Conservation (phyloP, 2,329 filamentous ascomycete species). For the Colletotrichum agaves region DNA sequence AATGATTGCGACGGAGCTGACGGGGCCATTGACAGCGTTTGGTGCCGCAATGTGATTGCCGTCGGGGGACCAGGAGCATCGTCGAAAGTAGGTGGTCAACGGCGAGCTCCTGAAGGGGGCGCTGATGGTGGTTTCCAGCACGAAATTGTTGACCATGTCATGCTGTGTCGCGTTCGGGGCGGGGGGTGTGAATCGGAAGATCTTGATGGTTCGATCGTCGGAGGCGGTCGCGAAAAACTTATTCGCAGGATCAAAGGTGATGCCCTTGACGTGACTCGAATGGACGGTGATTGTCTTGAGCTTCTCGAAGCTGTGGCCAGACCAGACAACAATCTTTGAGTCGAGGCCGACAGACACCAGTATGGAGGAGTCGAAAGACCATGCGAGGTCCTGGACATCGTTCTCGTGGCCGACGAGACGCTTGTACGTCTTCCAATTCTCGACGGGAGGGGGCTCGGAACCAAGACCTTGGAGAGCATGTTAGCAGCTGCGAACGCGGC, state of each 20-base stretch:
- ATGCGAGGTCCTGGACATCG: slow-evolving; percentile 96
- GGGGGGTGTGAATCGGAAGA: slow-evolving; percentile 94
- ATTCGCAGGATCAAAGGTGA: slow-evolving; percentile 98
- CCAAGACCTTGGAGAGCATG: slow-evolving; percentile 37
- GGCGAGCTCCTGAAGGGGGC: slow-evolving; percentile 91
- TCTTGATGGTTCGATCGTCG: slow-evolving; percentile 95
- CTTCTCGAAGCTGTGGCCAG: slow-evolving; percentile 97
- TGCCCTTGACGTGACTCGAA: slow-evolving; percentile 97
- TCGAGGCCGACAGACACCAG: slow-evolving; percentile 95
- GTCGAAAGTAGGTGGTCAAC: slow-evolving; percentile 93
- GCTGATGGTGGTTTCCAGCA: slow-evolving; percentile 90
- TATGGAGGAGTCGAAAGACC: slow-evolving; percentile 96
- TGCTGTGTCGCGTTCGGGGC: slow-evolving; percentile 91
- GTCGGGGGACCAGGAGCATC: slow-evolving; percentile 98
- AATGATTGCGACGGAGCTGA: slow-evolving; percentile 96
- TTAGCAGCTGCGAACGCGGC: background rate
- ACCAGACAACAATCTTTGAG: slow-evolving; percentile 99
- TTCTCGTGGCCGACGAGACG: slow-evolving; percentile 97
- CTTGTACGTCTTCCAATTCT: slow-evolving; percentile 97
- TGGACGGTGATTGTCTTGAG: slow-evolving; percentile 93
- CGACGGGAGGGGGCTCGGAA: slow-evolving; percentile 84
- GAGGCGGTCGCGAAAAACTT: slow-evolving; percentile 99
- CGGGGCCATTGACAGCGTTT: slow-evolving; percentile 96
- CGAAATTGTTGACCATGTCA: slow-evolving; percentile 97
- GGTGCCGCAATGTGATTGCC: slow-evolving; percentile 96